Conservation (phyloP, 2,329 filamentous ascomycete species). For the Calonectria pauciramosa region DNA sequence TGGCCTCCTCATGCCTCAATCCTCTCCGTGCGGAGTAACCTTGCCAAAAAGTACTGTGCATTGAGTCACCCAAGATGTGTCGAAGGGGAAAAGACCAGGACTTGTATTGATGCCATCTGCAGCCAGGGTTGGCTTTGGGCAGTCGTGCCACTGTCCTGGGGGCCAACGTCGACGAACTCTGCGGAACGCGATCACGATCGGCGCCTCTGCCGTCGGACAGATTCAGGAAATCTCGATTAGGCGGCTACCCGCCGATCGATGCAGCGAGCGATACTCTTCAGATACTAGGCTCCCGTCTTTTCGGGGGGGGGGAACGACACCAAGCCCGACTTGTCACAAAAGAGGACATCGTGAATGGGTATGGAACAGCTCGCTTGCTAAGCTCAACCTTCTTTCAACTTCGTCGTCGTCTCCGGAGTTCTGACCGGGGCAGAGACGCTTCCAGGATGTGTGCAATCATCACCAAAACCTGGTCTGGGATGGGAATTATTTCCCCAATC, state of each 20-base stretch:
- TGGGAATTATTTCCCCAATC: not conserved
- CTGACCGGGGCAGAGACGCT: not conserved
- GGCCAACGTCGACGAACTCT: not conserved
- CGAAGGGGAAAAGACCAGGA: not conserved
- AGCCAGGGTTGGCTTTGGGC: slow-evolving; percentile 8
- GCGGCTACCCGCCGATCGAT: slow-evolving; percentile 15
- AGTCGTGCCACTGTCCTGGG: not conserved
- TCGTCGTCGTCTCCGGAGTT: not conserved
- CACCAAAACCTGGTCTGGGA: not conserved
- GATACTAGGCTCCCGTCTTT: slow-evolving; percentile 9
- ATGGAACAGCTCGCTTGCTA: not conserved
- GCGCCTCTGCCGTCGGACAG: slow-evolving; percentile 3
- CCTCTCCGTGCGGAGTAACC: slow-evolving; percentile 18
- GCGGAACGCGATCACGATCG: slow-evolving; percentile 12
- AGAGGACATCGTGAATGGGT: not conserved
- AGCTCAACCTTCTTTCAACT: not conserved
- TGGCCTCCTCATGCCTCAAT: not conserved
- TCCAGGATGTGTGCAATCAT: not conserved
- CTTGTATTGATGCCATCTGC: not conserved
- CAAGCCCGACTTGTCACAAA: slow-evolving; percentile 3
- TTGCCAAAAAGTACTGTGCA: not conserved
- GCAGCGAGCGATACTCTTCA: slow-evolving; percentile 12
- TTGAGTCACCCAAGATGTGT: not conserved
- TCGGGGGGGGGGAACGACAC: not conserved
- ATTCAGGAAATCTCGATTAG: slow-evolving; percentile 15